These are phyloP conservation scores for Suhomyces panamericanus DNA, from an alignment of 1,139 yeast species.

Conservation along the genomic window DNA sequence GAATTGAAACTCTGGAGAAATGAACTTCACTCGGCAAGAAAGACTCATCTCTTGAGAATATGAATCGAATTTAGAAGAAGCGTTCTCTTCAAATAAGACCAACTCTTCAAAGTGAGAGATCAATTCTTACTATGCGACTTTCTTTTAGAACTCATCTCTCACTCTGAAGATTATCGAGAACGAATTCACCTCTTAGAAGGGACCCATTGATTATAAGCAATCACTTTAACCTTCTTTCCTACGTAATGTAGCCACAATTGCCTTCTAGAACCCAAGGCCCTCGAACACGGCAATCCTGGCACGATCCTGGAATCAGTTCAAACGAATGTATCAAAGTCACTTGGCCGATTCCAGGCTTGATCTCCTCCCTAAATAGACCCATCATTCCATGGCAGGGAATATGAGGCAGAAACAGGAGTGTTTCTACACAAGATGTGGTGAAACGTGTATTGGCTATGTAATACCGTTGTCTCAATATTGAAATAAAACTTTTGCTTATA, in stretches of 20 bases:
- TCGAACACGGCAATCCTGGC: constrained; percentile 26
- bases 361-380: constrained; percentile 76
- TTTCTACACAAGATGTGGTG: constrained; percentile 6
- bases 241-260: constrained; percentile 7
- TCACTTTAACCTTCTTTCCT: too few species aligned
- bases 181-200: too few species aligned
- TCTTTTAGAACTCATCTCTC: too few species aligned
- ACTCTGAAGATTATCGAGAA: too few species aligned
- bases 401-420: constrained; percentile 78
- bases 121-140: too few species aligned
- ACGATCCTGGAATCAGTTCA: constrained; percentile 41
- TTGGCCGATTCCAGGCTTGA: constrained; percentile 46
- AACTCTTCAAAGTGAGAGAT: too few species aligned
- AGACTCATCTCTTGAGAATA: too few species aligned
- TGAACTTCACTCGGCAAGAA: too few species aligned
- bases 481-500: constrained; percentile 1
- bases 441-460: constrained; percentile 4
- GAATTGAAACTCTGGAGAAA: too few species aligned
- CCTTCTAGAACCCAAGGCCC: constrained; percentile 3
- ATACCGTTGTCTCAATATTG: neutral
- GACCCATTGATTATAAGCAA: too few species aligned
- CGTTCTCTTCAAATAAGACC: too few species aligned
- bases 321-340: constrained; percentile 44
- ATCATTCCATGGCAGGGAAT: constrained; percentile 52
- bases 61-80: too few species aligned